Conservation (phyloP, 1,139 yeast genomes). For the Hanseniaspora sp. region DNA sequence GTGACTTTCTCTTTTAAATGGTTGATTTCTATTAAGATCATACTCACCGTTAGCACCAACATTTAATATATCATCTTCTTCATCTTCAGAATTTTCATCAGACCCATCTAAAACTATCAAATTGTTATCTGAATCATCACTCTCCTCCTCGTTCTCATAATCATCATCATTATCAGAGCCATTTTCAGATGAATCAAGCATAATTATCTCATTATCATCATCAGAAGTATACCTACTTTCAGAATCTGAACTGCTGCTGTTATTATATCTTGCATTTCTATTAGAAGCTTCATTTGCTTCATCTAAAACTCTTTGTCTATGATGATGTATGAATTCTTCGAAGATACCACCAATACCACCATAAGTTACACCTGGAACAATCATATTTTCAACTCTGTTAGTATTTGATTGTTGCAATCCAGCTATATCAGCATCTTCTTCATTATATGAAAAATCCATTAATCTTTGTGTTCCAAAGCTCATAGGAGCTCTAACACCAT, state of each 20-base stretch:
- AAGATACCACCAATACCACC: slow-evolving; percentile 33
- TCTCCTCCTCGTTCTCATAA: no score
- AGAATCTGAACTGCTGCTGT: no score
- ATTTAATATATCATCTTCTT: slow-evolving; percentile 9
- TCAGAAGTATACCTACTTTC: slow-evolving; percentile 24
- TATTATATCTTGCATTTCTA: no score
- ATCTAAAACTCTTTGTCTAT: slow-evolving; percentile 37
- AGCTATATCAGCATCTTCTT: slow-evolving; percentile 75
- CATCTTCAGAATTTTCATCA: slow-evolving; percentile 22
- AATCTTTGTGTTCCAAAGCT: slow-evolving; percentile 31
- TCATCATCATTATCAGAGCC: no score
- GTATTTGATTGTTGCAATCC: slow-evolving; percentile 80
- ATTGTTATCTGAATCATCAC: no score
- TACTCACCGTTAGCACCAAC: slow-evolving; percentile 2
- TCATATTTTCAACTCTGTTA: slow-evolving; percentile 35
- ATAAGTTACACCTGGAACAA: slow-evolving; percentile 28
- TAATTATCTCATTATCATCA: slow-evolving; percentile 24
- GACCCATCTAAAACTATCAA: no score
- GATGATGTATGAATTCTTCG: slow-evolving; percentile 22
- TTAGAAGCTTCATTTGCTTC: slow-evolving; percentile 35
- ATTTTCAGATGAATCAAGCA: slow-evolving; percentile 21
- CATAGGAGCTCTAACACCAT: slow-evolving; percentile 51
- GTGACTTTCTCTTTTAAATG: background rate
- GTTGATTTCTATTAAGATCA: background rate
- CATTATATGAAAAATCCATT: slow-evolving; percentile 40